A percentile compares a stretch with the other conserved stretches of the same genome.
These are phyloP conservation scores for Corylus americana DNA, from an alignment of 306 rosid genomes.

Conservation along the genomic window DNA sequence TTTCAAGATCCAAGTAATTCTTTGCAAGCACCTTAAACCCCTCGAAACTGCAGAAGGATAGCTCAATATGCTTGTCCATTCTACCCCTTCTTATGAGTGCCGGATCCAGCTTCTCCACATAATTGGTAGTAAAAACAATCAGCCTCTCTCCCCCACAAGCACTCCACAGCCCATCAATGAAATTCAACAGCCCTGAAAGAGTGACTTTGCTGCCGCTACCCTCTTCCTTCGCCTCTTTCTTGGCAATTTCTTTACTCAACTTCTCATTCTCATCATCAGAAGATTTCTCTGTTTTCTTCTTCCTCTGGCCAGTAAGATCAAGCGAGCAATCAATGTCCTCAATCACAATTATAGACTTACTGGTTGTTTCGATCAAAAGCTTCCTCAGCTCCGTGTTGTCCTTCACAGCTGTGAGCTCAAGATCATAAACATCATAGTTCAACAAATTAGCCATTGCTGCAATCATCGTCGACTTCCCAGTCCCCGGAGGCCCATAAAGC, in stretches of 20 bases:
- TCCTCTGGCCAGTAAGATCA: slow-evolving; percentile 89
- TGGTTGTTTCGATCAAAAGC: slow-evolving; percentile 82
- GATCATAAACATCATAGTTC: slow-evolving; percentile 76
- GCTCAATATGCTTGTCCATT: slow-evolving; percentile 86
- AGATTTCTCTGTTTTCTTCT: slow-evolving; percentile 53
- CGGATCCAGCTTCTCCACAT: slow-evolving; percentile 87
- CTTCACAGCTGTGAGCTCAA: slow-evolving; percentile 89
- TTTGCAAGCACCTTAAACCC: slow-evolving; percentile 75
- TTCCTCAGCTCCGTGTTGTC: slow-evolving; percentile 83
- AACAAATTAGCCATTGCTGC: slow-evolving; percentile 85
- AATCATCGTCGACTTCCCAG: slow-evolving; percentile 85
- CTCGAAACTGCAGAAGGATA: slow-evolving; percentile 70
- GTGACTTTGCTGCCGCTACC: slow-evolving; percentile 63
- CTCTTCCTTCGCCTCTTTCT: slow-evolving; percentile 64
- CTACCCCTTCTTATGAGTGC: slow-evolving; percentile 84
- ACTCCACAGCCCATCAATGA: slow-evolving; percentile 87
- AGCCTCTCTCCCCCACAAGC: slow-evolving; percentile 86
- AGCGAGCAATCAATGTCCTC: slow-evolving; percentile 93
- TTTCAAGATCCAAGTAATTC: slow-evolving; percentile 60
- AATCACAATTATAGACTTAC: slow-evolving; percentile 84
- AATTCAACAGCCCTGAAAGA: slow-evolving; percentile 86
- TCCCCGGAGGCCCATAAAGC: slow-evolving; percentile 77
- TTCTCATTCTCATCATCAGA: slow-evolving; percentile 50
- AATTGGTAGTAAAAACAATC: slow-evolving; percentile 76
- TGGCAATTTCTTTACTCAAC: slow-evolving; percentile 31